Evolutionary conservation across 2,329 filamentous ascomycete species (phyloP), one percentile per base, ranked within the genome.

Genomic region (Diaporthe amygdali): DNA sequence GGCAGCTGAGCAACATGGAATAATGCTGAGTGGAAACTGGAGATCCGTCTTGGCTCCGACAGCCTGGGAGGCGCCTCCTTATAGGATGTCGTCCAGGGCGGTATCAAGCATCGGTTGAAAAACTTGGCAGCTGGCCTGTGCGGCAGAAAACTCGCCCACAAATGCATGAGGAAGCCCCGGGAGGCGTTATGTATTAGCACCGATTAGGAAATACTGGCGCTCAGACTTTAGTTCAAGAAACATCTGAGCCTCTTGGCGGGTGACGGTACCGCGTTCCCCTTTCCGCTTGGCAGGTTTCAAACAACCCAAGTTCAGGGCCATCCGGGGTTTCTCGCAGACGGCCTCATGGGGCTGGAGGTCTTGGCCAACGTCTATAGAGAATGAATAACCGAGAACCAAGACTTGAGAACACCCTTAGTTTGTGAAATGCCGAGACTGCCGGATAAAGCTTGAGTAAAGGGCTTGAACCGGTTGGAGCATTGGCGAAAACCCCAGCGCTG

Each of bases 31-130:
- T 22, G 34, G 30, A n/a, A 44, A 37, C 49, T 44, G 64, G 12
- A 52, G 64, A 68, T 68, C 69, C 69, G 64, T 61, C 69, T 71
- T 71, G 69, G 54, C 69, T 61, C 69, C 69, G 64, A 71, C 52
- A 55, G 39, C 41, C 44, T 68, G 34, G 52, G 63, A 56, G 44
- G 44, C n/a, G 55, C 46, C 27, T 30, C 39, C 46, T 37, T n/a
- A 51, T 41, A 30, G 22, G 27, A 54, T 15, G 37, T n/a, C 14
- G 20, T 22, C 69, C 52, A 52, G 41, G 27, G 14, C 34, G 32
- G 41, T 55, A 59, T 56, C 63, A 71, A 71, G 63, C 61, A 56
- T 68, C 37, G n/a, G 52, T 56, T 44, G 30, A 51, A 25, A 49
- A 49, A 22, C 69, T 68, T 59, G 64, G 54, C 63, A 32, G 44